These are phyloP conservation scores for Quercus mongolica DNA, from an alignment of 306 rosid species.

Conservation along the genomic window DNA sequence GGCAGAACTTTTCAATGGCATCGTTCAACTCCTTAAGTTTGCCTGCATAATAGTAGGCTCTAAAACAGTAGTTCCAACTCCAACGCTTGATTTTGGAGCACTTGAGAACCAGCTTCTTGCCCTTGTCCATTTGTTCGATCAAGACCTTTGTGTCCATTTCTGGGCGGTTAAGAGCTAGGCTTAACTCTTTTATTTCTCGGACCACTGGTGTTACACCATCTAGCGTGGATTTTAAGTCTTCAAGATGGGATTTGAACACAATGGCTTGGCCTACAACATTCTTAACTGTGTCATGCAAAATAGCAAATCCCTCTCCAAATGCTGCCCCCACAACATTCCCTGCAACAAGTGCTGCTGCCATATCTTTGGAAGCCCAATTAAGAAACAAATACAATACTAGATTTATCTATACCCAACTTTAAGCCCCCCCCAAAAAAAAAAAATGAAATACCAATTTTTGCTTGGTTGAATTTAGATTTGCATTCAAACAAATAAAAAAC, in stretches of 20 bases:
- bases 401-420: too few species aligned
- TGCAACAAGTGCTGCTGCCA: conserved; percentile 3
- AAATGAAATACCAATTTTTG: too few species aligned
- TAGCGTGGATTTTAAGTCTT: not conserved
- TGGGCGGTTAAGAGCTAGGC: not conserved
- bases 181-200: not conserved
- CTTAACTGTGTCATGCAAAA: not conserved
- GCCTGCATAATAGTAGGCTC: not conserved
- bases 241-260: conserved; percentile 6
- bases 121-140: not conserved
- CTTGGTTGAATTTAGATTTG: too few species aligned
- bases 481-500: too few species aligned
- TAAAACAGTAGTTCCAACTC: not conserved
- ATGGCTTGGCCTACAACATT: not conserved
- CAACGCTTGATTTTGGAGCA: not conserved
- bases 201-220: not conserved
- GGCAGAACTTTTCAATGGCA: not conserved
- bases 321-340: not conserved
- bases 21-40: conserved; percentile 10
- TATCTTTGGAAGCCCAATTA: not conserved
- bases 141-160: not conserved
- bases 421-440: too few species aligned
- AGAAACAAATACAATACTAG: too few species aligned
- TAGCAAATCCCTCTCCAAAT: not conserved
- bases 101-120: not conserved